Base-by-base conservation (phyloP, 1,284 basidiomycete species). In the Melampsora larici-populina region DNA sequence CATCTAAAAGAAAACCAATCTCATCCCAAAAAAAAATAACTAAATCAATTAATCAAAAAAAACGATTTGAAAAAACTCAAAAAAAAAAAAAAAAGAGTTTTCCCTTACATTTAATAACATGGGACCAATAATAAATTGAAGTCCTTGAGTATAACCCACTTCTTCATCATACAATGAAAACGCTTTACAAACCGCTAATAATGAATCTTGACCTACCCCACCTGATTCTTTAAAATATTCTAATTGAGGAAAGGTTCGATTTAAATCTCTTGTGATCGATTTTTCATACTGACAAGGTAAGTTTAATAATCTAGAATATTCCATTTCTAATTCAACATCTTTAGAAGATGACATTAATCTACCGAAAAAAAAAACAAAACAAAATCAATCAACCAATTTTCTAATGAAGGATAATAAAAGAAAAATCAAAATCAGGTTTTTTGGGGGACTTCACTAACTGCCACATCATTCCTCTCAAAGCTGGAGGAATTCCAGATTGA, bases 131-230 rank as follows among this genome's bases (percentile, higher is more conserved):
- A 99, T 90, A 83, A 99, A 99, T 1, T 94, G 93, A 67, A 97
- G 84, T 1, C 96, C 96, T 85, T 99, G 96, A 80, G 95, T 98
- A 82, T 99, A 99, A 1, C 96, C 96, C 21, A 97, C 95, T 84
- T 94, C 91, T 21, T 91, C 88, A 84, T 99, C 96, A 84, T 95
- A 94, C 88, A 99, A 83, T 40, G 94, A 97, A 84, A 98, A 99
- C 9, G 96, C 97, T 84, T 98, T 98, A 60, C 97, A 88, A 66
- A 99, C 95, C 83, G 97, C 97, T 86, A 95, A 97, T 49, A 99
- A 85, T 81, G 96, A 94, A 84, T 97, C 96, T 84, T 98, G 95
- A 0, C 96, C 96, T 26, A 94, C 90, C 0, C 94, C 94, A 82
- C 91, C 90, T 1, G 91, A 92, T 63, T 82, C 83, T 71, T 90